These are phyloP conservation scores for Juglanconis oblonga DNA, from an alignment of 2,329 filamentous ascomycete species.

Conservation along the genomic window DNA sequence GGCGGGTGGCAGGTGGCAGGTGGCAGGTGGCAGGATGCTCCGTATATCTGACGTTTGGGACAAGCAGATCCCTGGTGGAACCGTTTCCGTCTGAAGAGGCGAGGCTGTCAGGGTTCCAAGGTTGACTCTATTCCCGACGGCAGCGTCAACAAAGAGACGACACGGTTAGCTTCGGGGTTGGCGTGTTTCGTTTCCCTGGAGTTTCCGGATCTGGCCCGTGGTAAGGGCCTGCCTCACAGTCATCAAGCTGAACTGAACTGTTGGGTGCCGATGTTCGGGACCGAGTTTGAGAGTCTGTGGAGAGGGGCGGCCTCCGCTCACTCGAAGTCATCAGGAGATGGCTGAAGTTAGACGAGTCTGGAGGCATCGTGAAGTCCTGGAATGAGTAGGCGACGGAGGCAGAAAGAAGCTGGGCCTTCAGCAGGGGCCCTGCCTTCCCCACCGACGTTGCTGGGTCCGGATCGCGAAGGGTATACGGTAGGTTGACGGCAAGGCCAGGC, in stretches of 20 bases:
- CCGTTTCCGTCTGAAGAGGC: slow-evolving; percentile 6
- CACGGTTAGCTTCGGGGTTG: slow-evolving; percentile 7
- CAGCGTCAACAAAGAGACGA: slow-evolving; percentile 8
- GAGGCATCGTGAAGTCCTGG: background rate
- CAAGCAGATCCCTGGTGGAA: background rate
- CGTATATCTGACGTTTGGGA: background rate
- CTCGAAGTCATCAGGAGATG: background rate
- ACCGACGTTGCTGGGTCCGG: background rate
- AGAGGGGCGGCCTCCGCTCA: background rate
- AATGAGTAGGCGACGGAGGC: background rate
- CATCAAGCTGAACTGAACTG: background rate
- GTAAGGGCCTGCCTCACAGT: background rate
- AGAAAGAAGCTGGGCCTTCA: background rate
- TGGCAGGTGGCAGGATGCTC: background rate
- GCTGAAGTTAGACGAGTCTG: slow-evolving; percentile 2
- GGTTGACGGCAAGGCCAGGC: no score
- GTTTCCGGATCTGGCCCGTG: background rate
- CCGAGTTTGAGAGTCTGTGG: slow-evolving; percentile 6
- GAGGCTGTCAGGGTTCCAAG: background rate
- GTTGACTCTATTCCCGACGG: background rate
- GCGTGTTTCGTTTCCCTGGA: slow-evolving; percentile 14
- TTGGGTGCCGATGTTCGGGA: slow-evolving; percentile 1
- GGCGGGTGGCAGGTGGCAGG: slow-evolving; percentile 1
- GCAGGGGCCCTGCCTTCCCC: background rate
- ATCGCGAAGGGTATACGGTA: no score